phyloP scores from a whole-genome alignment of 345 rosid genomes.

The Lumnitzera racemosa region DNA sequence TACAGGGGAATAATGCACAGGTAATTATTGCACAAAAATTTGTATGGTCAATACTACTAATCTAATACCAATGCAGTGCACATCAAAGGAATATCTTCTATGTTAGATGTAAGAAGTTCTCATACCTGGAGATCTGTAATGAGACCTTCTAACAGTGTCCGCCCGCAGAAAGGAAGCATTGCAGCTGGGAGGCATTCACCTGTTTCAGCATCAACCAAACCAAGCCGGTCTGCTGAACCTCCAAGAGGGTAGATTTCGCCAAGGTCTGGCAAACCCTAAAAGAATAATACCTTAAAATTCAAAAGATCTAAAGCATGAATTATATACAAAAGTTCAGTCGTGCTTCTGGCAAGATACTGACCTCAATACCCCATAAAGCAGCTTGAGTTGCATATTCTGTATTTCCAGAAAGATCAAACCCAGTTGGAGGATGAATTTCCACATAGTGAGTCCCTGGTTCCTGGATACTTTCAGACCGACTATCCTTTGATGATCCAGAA shows the following conservation, averaged over 20 bases:
- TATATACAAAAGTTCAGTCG: not conserved
- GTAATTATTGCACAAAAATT: not conserved
- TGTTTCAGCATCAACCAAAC: slow-evolving; percentile 73
- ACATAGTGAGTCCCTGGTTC: slow-evolving; percentile 51
- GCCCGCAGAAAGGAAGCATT: slow-evolving; percentile 91
- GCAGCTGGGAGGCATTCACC: slow-evolving; percentile 97
- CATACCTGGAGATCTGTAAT: slow-evolving; percentile 88
- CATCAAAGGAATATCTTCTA: not conserved
- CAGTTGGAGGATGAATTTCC: slow-evolving; percentile 67
- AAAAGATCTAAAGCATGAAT: slow-evolving; percentile 10
- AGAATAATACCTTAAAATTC: slow-evolving; percentile 41
- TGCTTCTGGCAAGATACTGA: slow-evolving; percentile 20
- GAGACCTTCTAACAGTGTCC: slow-evolving; percentile 88
- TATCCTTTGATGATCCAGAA: slow-evolving; percentile 40
- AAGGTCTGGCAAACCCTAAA: slow-evolving; percentile 85
- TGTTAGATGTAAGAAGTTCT: not conserved
- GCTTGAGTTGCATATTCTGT: slow-evolving; percentile 82
- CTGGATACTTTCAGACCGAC: slow-evolving; percentile 30
- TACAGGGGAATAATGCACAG: slow-evolving; percentile 1
- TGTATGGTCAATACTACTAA: not conserved
- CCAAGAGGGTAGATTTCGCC: slow-evolving; percentile 95
- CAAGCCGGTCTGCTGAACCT: slow-evolving; percentile 88
- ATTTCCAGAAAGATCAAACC: slow-evolving; percentile 63
- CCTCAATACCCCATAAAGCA: slow-evolving; percentile 93
- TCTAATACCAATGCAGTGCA: too few relatives aligned